Evolutionary conservation across 805 yeast species (phyloP), one percentile per base, ranked within the genome.

Genomic region (Kodamaea leandrae): DNA sequence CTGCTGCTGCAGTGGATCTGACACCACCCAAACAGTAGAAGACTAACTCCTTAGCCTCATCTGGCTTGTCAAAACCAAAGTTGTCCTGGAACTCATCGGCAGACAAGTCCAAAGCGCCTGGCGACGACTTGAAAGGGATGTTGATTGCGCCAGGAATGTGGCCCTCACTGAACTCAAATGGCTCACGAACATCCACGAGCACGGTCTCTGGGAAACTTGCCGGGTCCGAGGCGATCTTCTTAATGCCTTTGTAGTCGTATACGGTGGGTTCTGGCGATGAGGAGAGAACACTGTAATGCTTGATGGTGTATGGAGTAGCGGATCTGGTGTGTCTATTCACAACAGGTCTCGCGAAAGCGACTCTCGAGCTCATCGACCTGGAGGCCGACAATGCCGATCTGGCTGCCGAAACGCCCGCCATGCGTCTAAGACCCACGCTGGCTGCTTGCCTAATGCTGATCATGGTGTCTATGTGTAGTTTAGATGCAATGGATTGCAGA

Each of bases 1-100:
- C 95, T 59, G 88, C 96, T 32, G 96, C 90, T 47, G 88, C 87
- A 33, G 87, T 75, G 17, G 95, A 83, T 70, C 99, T 81, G 35
- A 89, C 85, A 42, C 99, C 99, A 6, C 86, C 96, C 36, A 85
- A 78, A 65, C 99, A 91, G 67, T 90, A 90, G 65, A 91, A 90
- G 30, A 91, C 77, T 57, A 91, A 71, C 50, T 86, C 86, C 57
- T 84, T 78, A 37, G 80, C 81, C 36, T 68, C 62, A 5, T 66
- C 52, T 2, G 99, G 99, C 68, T 91, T 91, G 10, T 71, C 72
- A 55, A 89, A 82, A 10, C 95, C 91, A 66, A 90, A 88, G 35
- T 78, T 71, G 26, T 84, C 86, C 53, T 79, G 75, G 55, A 93
- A 91, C 50, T 86, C 96, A 41, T 86, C 95, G 4, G 76, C 74